phyloP scores from a whole-genome alignment of 164 flowering plant genomes.

The Liquidambar formosana region DNA sequence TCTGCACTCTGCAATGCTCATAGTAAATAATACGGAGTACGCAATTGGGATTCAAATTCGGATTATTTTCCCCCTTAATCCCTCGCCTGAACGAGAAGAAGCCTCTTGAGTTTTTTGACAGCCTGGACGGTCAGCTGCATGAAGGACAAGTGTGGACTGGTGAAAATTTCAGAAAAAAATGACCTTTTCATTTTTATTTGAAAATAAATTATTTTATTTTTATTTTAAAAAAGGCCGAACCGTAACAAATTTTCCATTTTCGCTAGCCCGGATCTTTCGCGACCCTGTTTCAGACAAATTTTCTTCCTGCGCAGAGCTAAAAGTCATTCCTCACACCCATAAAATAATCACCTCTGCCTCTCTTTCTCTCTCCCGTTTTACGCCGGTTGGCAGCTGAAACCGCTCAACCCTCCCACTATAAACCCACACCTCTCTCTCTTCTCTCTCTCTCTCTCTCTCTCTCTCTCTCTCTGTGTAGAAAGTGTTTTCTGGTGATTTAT shows the following conservation, averaged over 20 bases:
- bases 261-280: constrained; percentile 67
- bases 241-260: not conserved
- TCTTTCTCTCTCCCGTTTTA: constrained; percentile 30
- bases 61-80: too few species aligned
- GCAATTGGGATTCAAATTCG: too few species aligned
- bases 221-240: too few species aligned
- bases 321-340: constrained; percentile 17
- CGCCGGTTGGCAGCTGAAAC: constrained; percentile 50
- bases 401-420: constrained; percentile 46
- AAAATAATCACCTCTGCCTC: not conserved
- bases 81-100: too few species aligned
- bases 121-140: constrained; percentile 23
- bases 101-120: too few species aligned
- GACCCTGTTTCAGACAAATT: constrained; percentile 59
- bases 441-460: constrained; percentile 10
- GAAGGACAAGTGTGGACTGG: constrained; percentile 37
- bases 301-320: constrained; percentile 44
- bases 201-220: too few species aligned
- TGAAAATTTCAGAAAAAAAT: not conserved
- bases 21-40: too few species aligned
- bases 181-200: too few species aligned
- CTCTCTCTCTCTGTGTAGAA: constrained; percentile 13
- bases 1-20: too few species aligned
- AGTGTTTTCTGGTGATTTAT: not conserved
- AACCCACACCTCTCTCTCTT: constrained; percentile 25